Evolutionary conservation across 2,329 filamentous ascomycete genomes (phyloP).

Genomic region (Monascus ruber): DNA sequence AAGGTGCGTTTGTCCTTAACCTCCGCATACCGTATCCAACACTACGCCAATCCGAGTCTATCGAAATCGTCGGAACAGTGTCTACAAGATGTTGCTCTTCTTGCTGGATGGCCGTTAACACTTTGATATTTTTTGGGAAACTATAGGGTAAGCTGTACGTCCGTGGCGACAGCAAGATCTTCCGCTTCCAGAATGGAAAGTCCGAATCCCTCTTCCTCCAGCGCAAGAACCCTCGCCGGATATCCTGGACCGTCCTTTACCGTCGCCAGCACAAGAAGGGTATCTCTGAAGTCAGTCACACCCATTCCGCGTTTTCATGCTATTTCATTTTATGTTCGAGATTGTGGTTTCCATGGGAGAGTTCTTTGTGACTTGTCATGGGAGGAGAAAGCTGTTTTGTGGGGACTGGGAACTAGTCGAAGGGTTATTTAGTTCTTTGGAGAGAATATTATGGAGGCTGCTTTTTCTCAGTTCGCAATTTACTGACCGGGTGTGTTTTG

Average conservation of each 20-base stretch:
- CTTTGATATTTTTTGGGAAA: slow-evolving; percentile 16
- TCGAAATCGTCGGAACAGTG: too few relatives aligned
- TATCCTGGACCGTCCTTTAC: slow-evolving; percentile 97
- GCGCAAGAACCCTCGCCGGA: slow-evolving; percentile 99
- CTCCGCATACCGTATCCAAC: slow-evolving; percentile 8
- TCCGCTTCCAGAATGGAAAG: slow-evolving; percentile 99
- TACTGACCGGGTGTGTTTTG: slow-evolving; percentile 8
- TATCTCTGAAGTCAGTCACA: slow-evolving; percentile 89
- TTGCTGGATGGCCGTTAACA: too few relatives aligned
- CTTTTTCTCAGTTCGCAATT: slow-evolving; percentile 5
- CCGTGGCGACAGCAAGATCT: slow-evolving; percentile 99
- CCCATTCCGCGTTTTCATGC: slow-evolving; percentile 9
- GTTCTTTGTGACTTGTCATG: not conserved
- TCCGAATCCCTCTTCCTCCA: slow-evolving; percentile 99
- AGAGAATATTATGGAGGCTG: slow-evolving; percentile 16
- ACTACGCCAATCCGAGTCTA: slow-evolving; percentile 3
- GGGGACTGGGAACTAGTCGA: too few relatives aligned
- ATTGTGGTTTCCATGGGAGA: slow-evolving; percentile 1
- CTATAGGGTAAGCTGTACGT: slow-evolving; percentile 96
- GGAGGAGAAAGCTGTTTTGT: too few relatives aligned
- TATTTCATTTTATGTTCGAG: slow-evolving; percentile 9
- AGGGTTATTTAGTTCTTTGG: too few relatives aligned
- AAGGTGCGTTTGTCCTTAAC: slow-evolving; percentile 47
- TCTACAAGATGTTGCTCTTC: too few relatives aligned
- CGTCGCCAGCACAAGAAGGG: slow-evolving; percentile 99